Evolutionary conservation across 202 grass and related monocot genomes (phyloP).

Genomic region (Panicum virgatum): DNA sequence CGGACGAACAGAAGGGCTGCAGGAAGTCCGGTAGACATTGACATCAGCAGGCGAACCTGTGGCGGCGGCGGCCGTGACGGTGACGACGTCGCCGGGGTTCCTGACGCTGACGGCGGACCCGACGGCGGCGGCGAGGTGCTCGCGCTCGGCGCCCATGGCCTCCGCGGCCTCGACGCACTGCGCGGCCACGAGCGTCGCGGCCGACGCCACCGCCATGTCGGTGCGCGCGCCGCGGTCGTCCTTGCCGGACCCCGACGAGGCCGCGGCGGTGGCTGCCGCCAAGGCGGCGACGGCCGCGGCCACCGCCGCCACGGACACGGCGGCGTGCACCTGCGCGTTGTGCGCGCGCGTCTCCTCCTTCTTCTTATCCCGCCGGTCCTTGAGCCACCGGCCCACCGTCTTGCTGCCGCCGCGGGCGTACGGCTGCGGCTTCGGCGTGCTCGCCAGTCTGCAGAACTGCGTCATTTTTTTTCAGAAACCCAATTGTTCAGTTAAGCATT

Average conservation of each 20-base stretch:
- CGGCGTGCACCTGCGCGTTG: constrained; percentile 90
- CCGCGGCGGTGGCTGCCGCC: constrained; percentile 57
- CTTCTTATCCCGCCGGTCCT: constrained; percentile 74
- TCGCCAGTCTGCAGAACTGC: constrained; percentile 67
- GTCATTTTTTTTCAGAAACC: background rate
- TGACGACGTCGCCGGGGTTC: constrained; percentile 73
- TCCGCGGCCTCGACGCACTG: constrained; percentile 91
- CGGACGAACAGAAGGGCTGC: no score
- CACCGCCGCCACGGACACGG: constrained; percentile 77
- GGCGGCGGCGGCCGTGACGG: constrained; percentile 87
- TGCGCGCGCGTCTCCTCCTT: constrained; percentile 88
- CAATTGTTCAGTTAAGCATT: background rate
- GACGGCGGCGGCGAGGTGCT: constrained; percentile 67
- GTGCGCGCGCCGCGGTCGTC: constrained; percentile 69
- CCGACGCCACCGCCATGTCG: constrained; percentile 79
- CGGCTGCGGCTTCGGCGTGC: constrained; percentile 65
- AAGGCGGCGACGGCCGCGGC: constrained; percentile 80
- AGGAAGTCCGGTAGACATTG: background rate
- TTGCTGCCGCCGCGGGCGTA: constrained; percentile 61
- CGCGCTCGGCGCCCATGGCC: constrained; percentile 79
- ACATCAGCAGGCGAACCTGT: constrained; percentile 45
- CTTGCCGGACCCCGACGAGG: constrained; percentile 53
- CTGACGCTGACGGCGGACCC: constrained; percentile 78
- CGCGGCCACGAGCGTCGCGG: constrained; percentile 86
- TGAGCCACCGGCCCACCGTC: constrained; percentile 94